phyloP scores from a whole-genome alignment of 805 yeast genomes.

The Yarrowia yakushimensis region DNA sequence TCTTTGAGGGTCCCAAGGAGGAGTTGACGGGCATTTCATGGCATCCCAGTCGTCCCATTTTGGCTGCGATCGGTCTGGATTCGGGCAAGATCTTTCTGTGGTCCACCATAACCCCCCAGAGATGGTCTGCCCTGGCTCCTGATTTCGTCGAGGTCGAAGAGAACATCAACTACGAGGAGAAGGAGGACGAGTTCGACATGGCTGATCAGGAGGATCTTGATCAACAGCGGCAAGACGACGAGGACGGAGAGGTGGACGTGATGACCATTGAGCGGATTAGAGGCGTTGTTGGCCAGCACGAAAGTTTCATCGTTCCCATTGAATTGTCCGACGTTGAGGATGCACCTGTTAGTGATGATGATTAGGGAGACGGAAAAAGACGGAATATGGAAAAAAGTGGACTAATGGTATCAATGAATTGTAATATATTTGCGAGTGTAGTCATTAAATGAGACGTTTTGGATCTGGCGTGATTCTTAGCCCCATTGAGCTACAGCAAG shows the following conservation, averaged over 20 bases:
- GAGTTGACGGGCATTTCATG: constrained; percentile 84
- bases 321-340: constrained; percentile 35
- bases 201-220: constrained; percentile 61
- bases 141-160: constrained; percentile 94
- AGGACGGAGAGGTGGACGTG: constrained; percentile 57
- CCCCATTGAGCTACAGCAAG: too few relatives aligned
- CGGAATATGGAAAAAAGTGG: neutral
- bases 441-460: too few relatives aligned
- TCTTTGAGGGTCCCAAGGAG: constrained; percentile 85
- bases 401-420: too few relatives aligned
- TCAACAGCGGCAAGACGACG: constrained; percentile 60
- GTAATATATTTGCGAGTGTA: too few relatives aligned
- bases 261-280: constrained; percentile 58
- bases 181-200: constrained; percentile 88
- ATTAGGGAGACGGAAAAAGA: constrained; percentile 24
- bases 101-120: constrained; percentile 79
- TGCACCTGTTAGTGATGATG: constrained; percentile 38
- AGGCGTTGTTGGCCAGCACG: constrained; percentile 46
- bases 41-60: constrained; percentile 70
- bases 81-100: constrained; percentile 77
- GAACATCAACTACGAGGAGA: constrained; percentile 80
- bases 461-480: too few relatives aligned
- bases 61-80: constrained; percentile 83
- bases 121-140: constrained; percentile 96
- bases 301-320: constrained; percentile 61